Base-by-base conservation (phyloP, 257 asterid species). In the Fraxinus americana region DNA sequence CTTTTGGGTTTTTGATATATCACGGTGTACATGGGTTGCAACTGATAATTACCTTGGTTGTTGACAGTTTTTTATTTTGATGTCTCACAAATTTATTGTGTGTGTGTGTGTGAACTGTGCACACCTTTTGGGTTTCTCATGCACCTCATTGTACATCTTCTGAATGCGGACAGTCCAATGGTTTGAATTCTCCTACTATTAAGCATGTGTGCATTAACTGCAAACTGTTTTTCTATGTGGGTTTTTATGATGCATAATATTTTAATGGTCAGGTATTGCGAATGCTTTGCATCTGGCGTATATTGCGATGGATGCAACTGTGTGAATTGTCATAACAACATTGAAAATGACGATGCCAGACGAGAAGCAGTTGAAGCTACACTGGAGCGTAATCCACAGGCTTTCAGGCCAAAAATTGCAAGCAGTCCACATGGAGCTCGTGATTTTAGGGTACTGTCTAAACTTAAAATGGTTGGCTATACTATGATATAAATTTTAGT, bases 391-490 rank as follows among this genome's bases (percentile, higher is more conserved):
- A 94, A 94, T 86, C 98, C 99, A 61, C 85, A 89, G 85, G 99
- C 99, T 71, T 94, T 94, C 83, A 87, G 98, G 84, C 99, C 98
- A 74, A 94, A 94, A 88, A 91, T 94, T 78, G 98, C 94, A 52
- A 89, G 87, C 87, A 94, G 99, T 84, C 98, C 98, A 38, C 98
- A 87, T 76, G 98, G 94, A 81, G 85, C 87, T 86, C 92, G 92
- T 72, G 98, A 89, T 82, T 86, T 38, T 69, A 85, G 87, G 96
- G 98, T 94, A 91, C 79, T 78, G 38, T 70, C 70, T 29, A 67
- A 80, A 63, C 59, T 39, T 71, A 38, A 71, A n/a, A 43, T 71
- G 50, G 13, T 21, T 8, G 52, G 17, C 61, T 71, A n/a, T 69
- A 12, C 67, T 48, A 8, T 70, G 1, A 30, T 70, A 41, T 41